These are phyloP conservation scores for Panus rudis DNA, from an alignment of 768 basidiomycete genomes.

Conservation along the genomic window DNA sequence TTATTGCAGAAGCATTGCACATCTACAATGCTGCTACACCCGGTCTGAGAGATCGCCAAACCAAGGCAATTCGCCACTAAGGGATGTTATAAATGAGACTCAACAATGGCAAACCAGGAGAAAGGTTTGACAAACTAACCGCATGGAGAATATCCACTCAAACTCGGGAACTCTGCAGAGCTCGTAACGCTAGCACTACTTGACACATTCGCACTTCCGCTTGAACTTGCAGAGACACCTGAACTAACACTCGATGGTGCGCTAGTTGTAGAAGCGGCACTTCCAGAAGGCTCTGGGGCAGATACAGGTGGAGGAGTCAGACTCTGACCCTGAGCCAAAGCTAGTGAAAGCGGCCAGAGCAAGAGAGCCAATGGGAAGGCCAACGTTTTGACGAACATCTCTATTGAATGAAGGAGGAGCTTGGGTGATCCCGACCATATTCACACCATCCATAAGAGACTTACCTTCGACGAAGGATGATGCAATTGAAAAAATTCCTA, in stretches of 20 bases:
- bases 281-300: background rate
- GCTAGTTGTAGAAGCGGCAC: background rate
- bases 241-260: background rate
- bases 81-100: too few relatives aligned
- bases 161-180: conserved; percentile 3
- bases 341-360: background rate
- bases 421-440: too few relatives aligned
- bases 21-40: conserved; percentile 11
- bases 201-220: background rate
- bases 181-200: background rate
- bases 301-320: background rate
- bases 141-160: conserved; percentile 8
- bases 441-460: too few relatives aligned
- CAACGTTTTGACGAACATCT: background rate
- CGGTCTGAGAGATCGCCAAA: conserved; percentile 6
- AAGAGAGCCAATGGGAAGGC: conserved; percentile 4
- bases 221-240: background rate
- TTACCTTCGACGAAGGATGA: too few relatives aligned
- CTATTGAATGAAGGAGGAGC: too few relatives aligned
- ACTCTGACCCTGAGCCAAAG: background rate
- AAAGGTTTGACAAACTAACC: conserved; percentile 4
- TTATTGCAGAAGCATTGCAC: conserved; percentile 11
- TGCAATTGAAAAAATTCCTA: too few relatives aligned
- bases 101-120: too few relatives aligned
- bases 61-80: conserved; percentile 10